phyloP scores from a whole-genome alignment of 1,284 basidiomycete species.

The Pisolithus thermaeus region DNA sequence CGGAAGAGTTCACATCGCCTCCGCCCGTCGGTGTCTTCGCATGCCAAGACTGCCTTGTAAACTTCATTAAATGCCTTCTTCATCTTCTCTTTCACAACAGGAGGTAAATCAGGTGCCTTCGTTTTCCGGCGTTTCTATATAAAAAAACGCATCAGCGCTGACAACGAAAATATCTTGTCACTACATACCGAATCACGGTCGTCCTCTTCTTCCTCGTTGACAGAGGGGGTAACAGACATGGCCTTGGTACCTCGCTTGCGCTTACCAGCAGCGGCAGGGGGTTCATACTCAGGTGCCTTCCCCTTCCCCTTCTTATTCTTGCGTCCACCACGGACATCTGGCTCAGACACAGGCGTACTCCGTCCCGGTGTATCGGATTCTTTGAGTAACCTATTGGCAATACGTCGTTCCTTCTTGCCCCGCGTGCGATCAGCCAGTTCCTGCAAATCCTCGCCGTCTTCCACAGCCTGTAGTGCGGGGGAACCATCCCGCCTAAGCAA shows the following conservation, averaged over 20 bases:
- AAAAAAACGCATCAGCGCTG: constrained; percentile 1
- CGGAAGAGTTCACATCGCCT: constrained; percentile 82
- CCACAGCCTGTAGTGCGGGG: constrained; percentile 54
- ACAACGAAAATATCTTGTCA: constrained; percentile 1
- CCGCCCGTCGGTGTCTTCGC: constrained; percentile 68
- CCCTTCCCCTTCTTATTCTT: constrained; percentile 65
- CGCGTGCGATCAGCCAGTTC: constrained; percentile 61
- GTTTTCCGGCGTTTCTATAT: constrained; percentile 77
- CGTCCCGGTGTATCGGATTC: constrained; percentile 49
- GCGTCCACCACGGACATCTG: constrained; percentile 47
- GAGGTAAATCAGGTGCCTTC: constrained; percentile 47
- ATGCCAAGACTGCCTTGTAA: constrained; percentile 72
- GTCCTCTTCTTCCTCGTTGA: constrained; percentile 66
- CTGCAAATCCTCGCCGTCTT: constrained; percentile 83
- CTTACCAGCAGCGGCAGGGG: constrained; percentile 46
- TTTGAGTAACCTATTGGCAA: constrained; percentile 45
- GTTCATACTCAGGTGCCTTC: constrained; percentile 48
- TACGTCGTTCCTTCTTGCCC: constrained; percentile 59
- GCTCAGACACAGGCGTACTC: constrained; percentile 59
- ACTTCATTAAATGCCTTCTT: constrained; percentile 82
- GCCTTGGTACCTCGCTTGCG: constrained; percentile 71
- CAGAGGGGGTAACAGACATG: constrained; percentile 70
- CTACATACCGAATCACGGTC: constrained; percentile 57
- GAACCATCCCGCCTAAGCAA: not conserved
- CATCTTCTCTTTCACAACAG: constrained; percentile 65